Percentiles rank a stretch among this genome's conserved stretches.
Evolutionary conservation across 257 asterid species (phyloP).

Genomic region (Solanum ossicruentum): DNA sequence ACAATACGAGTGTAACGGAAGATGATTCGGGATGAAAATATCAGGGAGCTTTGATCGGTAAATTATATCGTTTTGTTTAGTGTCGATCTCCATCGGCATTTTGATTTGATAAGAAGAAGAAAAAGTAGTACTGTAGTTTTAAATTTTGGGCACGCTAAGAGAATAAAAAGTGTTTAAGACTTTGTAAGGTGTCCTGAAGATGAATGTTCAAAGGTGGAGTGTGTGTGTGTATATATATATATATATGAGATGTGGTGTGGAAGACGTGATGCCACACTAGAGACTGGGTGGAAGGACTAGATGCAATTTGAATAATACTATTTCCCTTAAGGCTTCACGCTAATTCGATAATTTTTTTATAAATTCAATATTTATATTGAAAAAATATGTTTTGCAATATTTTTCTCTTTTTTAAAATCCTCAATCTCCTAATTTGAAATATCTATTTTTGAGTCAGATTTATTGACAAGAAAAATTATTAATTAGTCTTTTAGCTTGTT

Average conservation of each 20-base stretch:
- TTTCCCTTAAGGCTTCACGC: too few relatives aligned
- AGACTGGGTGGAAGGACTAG: conserved; percentile 21
- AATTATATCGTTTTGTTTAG: conserved; percentile 23
- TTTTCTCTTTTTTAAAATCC: too few relatives aligned
- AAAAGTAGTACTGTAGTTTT: not conserved
- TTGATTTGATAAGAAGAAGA: not conserved
- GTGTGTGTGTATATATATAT: not conserved
- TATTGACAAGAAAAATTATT: too few relatives aligned
- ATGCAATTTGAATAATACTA: not conserved
- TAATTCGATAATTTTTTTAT: too few relatives aligned
- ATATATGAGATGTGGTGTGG: conserved; percentile 9
- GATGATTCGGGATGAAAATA: conserved; percentile 65
- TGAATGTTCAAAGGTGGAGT: conserved; percentile 5
- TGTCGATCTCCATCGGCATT: conserved; percentile 20
- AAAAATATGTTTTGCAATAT: too few relatives aligned
- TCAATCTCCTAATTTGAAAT: too few relatives aligned
- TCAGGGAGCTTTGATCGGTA: conserved; percentile 74
- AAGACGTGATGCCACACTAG: not conserved
- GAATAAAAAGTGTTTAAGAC: not conserved
- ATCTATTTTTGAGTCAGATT: too few relatives aligned
- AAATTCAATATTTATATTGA: too few relatives aligned
- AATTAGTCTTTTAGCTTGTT: too few relatives aligned
- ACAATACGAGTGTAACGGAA: conserved; percentile 64
- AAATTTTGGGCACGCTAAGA: not conserved
- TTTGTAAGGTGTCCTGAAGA: conserved; percentile 20